These are phyloP conservation scores for Globisporangium paddicum DNA, from an alignment of 352 stramenopile species.

Conservation along the genomic window DNA sequence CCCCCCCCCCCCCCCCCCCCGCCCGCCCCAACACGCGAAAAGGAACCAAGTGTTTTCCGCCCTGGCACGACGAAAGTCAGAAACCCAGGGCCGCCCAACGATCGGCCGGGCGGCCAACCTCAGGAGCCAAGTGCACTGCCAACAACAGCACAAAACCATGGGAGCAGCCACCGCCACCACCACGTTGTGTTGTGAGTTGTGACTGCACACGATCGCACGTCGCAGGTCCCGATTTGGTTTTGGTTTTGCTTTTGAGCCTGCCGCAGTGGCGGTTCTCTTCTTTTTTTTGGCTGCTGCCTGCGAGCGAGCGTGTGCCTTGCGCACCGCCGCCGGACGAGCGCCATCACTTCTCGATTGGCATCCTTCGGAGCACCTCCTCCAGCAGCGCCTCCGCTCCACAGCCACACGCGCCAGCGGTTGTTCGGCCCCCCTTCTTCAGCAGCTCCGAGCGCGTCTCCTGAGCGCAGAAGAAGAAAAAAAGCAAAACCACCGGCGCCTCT, in stretches of 20 bases:
- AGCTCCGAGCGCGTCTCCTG: constrained; percentile 2
- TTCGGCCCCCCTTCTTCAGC: background rate
- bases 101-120: constrained; percentile 2
- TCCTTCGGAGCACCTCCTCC: constrained; percentile 6
- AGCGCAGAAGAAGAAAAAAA: background rate
- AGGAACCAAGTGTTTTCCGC: constrained; percentile 11
- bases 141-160: background rate
- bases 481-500: constrained; percentile 1
- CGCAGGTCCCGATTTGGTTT: constrained; percentile 5
- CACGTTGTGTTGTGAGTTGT: background rate
- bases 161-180: background rate
- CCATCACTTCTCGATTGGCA: constrained; percentile 22
- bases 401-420: background rate
- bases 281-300: background rate
- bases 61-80: constrained; percentile 14
- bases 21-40: constrained; percentile 10
- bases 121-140: constrained; percentile 7
- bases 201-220: constrained; percentile 1
- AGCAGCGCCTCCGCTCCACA: background rate
- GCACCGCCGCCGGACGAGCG: constrained; percentile 5
- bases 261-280: background rate
- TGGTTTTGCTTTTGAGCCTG: constrained; percentile 1
- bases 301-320: background rate
- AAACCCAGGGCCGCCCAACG: constrained; percentile 7
- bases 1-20: no score